A percentile compares a stretch with the other conserved stretches of the same genome.
Evolutionary conservation across 2,329 filamentous ascomycete genomes (phyloP).

Genomic region (Ceratocystis colombiana): DNA sequence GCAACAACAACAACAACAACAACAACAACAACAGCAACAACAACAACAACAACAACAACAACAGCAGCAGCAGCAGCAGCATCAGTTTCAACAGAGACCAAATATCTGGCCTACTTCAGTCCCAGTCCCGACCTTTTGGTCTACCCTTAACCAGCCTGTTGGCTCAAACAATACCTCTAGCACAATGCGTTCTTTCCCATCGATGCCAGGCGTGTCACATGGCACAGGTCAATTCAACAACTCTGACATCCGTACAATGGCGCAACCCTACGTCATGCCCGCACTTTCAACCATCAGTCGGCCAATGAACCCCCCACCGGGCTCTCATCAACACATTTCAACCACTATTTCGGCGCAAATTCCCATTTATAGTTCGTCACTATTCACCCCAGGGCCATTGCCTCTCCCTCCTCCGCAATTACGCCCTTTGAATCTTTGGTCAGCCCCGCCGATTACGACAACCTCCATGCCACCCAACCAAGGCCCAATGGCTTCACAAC

Average conservation of each 20-base stretch:
- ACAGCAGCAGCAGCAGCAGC: not conserved
- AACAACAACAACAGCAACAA: not conserved
- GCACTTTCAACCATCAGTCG: constrained; percentile 3
- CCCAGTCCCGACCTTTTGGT: not conserved
- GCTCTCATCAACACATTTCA: not conserved
- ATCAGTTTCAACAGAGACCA: not conserved
- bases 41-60: not conserved
- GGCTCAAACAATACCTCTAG: not conserved
- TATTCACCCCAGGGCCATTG: not conserved
- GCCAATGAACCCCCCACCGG: not conserved
- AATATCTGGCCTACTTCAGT: not conserved
- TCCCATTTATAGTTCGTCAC: not conserved
- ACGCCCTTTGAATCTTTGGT: not conserved
- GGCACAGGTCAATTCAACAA: constrained; percentile 9
- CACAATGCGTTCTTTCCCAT: not conserved
- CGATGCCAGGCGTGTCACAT: not conserved
- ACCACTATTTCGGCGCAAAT: not conserved
- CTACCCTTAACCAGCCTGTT: not conserved
- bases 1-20: not conserved
- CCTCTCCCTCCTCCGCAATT: not conserved
- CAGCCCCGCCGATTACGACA: not conserved
- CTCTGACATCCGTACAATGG: constrained; percentile 5
- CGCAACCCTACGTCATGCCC: not conserved
- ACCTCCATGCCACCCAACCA: not conserved
- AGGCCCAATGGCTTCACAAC: not conserved